Percentiles rank a stretch among this genome's conserved stretches.
phyloP scores from a whole-genome alignment of 306 rosid species.

The Gastrolobium villosum region DNA sequence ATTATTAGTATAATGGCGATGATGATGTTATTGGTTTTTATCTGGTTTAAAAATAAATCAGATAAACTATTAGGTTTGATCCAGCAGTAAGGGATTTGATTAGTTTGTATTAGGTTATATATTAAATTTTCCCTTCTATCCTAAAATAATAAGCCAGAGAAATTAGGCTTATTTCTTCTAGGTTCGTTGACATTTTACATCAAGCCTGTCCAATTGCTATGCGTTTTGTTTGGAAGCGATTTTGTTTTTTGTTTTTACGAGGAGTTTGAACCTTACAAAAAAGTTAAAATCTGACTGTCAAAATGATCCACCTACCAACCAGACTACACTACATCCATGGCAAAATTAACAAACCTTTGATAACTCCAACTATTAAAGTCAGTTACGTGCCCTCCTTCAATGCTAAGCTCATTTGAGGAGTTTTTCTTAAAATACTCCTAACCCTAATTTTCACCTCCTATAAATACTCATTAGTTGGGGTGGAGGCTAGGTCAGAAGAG shows the following conservation, averaged over 20 bases:
- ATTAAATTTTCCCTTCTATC: too few relatives aligned
- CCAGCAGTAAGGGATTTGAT: too few relatives aligned
- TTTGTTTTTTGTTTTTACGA: too few relatives aligned
- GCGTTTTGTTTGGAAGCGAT: neutral
- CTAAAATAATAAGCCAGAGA: neutral
- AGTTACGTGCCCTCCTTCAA: too few relatives aligned
- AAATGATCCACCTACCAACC: neutral
- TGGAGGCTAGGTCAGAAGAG: too few relatives aligned
- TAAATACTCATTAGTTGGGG: too few relatives aligned
- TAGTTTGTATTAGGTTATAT: too few relatives aligned
- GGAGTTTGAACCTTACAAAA: neutral
- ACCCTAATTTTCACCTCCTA: too few relatives aligned
- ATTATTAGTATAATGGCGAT: too few relatives aligned
- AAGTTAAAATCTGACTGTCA: neutral
- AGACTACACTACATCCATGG: neutral
- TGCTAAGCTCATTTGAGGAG: too few relatives aligned
- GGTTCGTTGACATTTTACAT: slow-evolving; percentile 1
- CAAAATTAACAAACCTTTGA: neutral
- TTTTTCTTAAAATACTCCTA: too few relatives aligned
- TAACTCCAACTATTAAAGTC: neutral
- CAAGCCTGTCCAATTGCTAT: neutral
- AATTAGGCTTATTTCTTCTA: neutral
- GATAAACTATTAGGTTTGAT: too few relatives aligned
- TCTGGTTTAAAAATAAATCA: neutral
- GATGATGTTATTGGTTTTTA: neutral